Evolutionary conservation across 192 early-diverging fungal species (phyloP), one percentile per base, ranked within the genome.

Genomic region (Chytriomyces sp.): DNA sequence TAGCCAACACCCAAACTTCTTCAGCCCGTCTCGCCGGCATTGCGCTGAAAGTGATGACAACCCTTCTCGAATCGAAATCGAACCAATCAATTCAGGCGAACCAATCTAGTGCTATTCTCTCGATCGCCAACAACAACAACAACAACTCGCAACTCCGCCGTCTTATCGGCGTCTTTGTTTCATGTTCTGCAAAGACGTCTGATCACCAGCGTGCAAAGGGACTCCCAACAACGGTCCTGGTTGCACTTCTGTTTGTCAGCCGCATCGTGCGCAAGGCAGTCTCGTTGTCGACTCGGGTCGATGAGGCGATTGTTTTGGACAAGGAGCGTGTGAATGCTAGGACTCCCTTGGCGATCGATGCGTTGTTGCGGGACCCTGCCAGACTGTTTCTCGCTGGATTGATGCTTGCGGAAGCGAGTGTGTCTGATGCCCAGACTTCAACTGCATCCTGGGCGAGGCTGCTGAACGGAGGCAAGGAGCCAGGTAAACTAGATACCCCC

Each of bases 391-490:
- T 68, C 20, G 44, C 67, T 16, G 16, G 13, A 10, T 24, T 68
- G 45, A 68, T 68, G 67, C 67, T 68, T 46, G 67, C 48, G 11
- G 67, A 68, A 44, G 23, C 67, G 45, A 43, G 9, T 13, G 11
- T 68, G 9, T 68, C 67, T 11, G 67, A 68, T 45, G 1, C 45
- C 2, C 67, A 68, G 48, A 68, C 67, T 49, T 45, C 28, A 9
- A 68, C 67, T 28, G 67, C 67, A 13, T 68, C 67, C 43, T 68
- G 67, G 67, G 67, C 67, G 9, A 28, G 67, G 35, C 35, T 35
- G 35, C 35, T 35, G 35, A 35, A 35, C 35, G 35, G 35, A 35
- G 35, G 35, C 35, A 2, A 1, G 4, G 35, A 35, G 35, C 35
- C 35, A 35, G 35, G 35, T 35, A 35, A 35, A 35, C 35, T 35